A percentile compares a stretch with the other conserved stretches of the same genome.
phyloP scores from a whole-genome alignment of 2,329 filamentous ascomycete species.

The Nothophaeocryptopus gaeumannii region DNA sequence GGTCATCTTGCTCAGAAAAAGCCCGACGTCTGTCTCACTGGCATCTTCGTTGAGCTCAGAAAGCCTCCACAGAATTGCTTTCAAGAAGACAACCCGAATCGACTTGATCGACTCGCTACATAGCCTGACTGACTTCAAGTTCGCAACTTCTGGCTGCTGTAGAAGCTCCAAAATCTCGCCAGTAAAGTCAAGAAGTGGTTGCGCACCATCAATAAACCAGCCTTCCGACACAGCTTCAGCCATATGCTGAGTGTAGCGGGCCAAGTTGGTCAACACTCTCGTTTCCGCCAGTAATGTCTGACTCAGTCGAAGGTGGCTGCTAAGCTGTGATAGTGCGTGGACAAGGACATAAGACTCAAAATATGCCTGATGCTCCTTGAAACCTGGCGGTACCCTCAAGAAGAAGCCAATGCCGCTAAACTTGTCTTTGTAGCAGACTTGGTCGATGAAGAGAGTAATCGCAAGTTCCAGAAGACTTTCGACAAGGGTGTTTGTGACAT shows the following conservation, averaged over 20 bases:
- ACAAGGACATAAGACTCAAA: conserved; percentile 88
- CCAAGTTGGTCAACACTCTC: conserved; percentile 79
- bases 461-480: conserved; percentile 76
- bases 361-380: conserved; percentile 90
- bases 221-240: conserved; percentile 91
- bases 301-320: conserved; percentile 67
- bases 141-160: conserved; percentile 76
- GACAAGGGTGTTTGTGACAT: conserved; percentile 66
- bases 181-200: conserved; percentile 78
- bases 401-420: conserved; percentile 85
- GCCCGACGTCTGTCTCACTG: conserved; percentile 61
- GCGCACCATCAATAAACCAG: conserved; percentile 89
- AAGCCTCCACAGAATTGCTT: conserved; percentile 73
- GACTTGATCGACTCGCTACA: conserved; percentile 78
- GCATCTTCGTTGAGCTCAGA: conserved; percentile 75
- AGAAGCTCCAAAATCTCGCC: conserved; percentile 85
- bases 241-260: conserved; percentile 75
- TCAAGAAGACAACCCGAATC: conserved; percentile 74
- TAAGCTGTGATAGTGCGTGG: conserved; percentile 68
- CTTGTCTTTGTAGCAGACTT: conserved; percentile 81
- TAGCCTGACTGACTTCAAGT: conserved; percentile 82
- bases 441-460: conserved; percentile 77
- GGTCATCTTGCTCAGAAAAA: conserved; percentile 78
- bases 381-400: conserved; percentile 84
- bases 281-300: conserved; percentile 75